Percentiles rank a stretch among this genome's conserved stretches.
phyloP scores from a whole-genome alignment of 2,329 filamentous ascomycete species.

The Botrytis tulipae region DNA sequence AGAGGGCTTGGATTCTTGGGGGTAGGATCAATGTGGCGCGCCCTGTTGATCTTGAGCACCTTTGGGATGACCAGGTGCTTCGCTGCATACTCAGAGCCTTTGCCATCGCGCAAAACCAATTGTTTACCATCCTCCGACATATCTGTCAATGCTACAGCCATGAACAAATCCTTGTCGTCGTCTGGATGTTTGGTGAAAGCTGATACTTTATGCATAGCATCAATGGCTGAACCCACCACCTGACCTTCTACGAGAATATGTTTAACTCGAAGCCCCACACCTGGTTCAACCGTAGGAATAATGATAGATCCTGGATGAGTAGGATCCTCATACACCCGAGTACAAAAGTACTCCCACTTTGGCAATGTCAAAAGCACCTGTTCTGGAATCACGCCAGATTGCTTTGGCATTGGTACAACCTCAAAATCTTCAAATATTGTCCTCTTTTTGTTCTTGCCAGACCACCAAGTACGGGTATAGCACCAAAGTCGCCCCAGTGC shows the following conservation, averaged over 20 bases:
- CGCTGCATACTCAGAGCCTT: background rate
- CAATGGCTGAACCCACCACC: conserved; percentile 17
- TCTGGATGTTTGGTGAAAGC: background rate
- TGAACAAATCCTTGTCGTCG: background rate
- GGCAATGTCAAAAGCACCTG: background rate
- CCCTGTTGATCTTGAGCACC: background rate
- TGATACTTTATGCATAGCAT: conserved; percentile 20
- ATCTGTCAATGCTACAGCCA: conserved; percentile 13
- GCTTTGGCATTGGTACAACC: conserved; percentile 17
- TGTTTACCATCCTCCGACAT: conserved; percentile 1
- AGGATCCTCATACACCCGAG: conserved; percentile 25
- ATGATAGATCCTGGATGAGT: conserved; percentile 22
- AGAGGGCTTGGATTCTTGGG: background rate
- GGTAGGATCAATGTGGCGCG: background rate
- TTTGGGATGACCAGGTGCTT: background rate
- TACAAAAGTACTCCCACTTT: conserved; percentile 6
- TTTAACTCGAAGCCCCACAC: conserved; percentile 22
- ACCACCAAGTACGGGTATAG: conserved; percentile 29
- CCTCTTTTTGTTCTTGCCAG: conserved; percentile 27
- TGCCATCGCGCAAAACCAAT: conserved; percentile 1
- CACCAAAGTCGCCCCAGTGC: conserved; percentile 70
- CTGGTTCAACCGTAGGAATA: conserved; percentile 6
- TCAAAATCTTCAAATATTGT: conserved; percentile 33
- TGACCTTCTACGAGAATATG: conserved; percentile 27
- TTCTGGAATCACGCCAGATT: background rate